Evolutionary conservation across 192 early-diverging fungal species (phyloP).

Genomic region (Rhizoclosmatium sp.): DNA sequence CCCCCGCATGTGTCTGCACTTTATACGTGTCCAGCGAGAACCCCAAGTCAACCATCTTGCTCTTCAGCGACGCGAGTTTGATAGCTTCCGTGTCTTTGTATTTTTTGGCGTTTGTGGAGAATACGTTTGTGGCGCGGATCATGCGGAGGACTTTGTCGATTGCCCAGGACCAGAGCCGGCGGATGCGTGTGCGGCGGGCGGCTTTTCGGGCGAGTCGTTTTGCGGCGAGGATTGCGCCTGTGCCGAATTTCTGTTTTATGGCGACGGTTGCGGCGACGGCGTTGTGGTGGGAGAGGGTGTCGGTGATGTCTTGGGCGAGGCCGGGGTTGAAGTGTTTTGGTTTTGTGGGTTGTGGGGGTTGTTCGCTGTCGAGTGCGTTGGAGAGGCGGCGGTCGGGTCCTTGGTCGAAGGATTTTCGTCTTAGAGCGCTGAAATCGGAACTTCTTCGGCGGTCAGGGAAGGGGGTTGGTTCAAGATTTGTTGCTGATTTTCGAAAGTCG

Average conservation of each 20-base stretch:
- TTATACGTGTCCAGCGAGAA: slow-evolving; percentile 22
- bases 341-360: background rate
- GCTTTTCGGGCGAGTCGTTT: background rate
- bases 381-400: background rate
- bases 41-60: background rate
- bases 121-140: slow-evolving; percentile 21
- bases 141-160: slow-evolving; percentile 6
- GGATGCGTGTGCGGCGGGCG: background rate
- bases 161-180: background rate
- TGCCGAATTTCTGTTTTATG: background rate
- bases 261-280: background rate
- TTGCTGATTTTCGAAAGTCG: too few species aligned
- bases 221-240: background rate
- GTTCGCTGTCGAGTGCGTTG: background rate
- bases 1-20: slow-evolving; percentile 5
- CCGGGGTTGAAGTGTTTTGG: background rate
- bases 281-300: background rate
- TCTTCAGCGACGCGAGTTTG: background rate
- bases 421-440: background rate
- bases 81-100: background rate
- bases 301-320: background rate
- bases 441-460: too few species aligned
- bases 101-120: background rate
- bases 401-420: background rate
- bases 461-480: too few species aligned